Evolutionary conservation across 768 basidiomycete species (phyloP).

Genomic region (Leccinum subgranulosum): DNA sequence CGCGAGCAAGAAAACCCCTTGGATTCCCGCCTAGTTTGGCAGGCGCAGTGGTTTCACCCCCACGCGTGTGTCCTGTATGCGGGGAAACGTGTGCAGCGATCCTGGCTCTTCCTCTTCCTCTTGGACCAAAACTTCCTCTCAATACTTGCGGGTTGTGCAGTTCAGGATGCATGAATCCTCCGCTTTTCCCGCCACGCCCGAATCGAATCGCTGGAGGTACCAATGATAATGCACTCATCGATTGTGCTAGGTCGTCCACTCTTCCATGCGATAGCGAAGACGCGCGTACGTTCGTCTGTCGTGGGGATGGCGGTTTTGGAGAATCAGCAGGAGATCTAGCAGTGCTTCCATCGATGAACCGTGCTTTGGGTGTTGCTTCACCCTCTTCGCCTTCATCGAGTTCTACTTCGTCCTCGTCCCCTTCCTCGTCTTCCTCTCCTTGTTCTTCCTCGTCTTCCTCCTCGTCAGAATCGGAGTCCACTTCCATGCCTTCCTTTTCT

Average conservation of each 20-base stretch:
- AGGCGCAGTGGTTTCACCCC: background rate
- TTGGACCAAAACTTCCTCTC: conserved; percentile 26
- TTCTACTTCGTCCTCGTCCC: conserved; percentile 15
- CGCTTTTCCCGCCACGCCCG: conserved; percentile 62
- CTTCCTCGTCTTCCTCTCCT: conserved; percentile 13
- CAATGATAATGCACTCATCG: conserved; percentile 49
- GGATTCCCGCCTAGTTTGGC: conserved; percentile 1
- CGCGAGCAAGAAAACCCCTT: conserved; percentile 16
- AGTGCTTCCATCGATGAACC: conserved; percentile 11
- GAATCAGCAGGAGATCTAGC: conserved; percentile 20
- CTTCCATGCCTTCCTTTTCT: conserved; percentile 21
- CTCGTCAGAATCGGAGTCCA: conserved; percentile 18
- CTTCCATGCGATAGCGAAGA: conserved; percentile 16
- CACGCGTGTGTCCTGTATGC: conserved; percentile 11
- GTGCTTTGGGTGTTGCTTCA: conserved; percentile 28
- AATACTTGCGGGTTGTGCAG: conserved; percentile 31
- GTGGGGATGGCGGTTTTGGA: conserved; percentile 17
- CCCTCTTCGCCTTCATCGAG: conserved; percentile 22
- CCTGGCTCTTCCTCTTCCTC: conserved; percentile 31
- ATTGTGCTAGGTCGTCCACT: conserved; percentile 49
- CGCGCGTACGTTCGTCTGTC: conserved; percentile 17
- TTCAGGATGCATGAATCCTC: conserved; percentile 44
- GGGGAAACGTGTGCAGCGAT: conserved; percentile 22
- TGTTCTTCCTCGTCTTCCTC: conserved; percentile 11
- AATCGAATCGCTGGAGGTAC: conserved; percentile 71